Evolutionary conservation across 2,329 filamentous ascomycete genomes (phyloP), one percentile per base, ranked within the genome.

Genomic region (Fonsecaea nubica): DNA sequence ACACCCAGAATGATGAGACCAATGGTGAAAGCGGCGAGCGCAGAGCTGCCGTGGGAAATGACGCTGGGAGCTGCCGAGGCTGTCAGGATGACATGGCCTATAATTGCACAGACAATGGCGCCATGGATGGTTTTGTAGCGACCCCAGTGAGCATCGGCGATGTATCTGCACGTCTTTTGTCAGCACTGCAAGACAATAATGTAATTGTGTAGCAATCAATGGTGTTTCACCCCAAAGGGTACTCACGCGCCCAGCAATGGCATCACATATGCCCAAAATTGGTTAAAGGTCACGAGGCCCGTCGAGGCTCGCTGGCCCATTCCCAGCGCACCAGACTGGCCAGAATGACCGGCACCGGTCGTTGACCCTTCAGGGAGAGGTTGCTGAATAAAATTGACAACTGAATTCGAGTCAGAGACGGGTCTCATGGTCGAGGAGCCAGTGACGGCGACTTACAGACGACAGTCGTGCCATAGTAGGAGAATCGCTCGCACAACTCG

Each of bases 71-170:
- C 79, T 15, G 90, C 85, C 2, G 89, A 87, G 35, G 87, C 79
- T 67, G 90, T 87, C 21, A 92, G 81, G 66, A 92, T 84, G 36
- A 86, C 77, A 75, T 92, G 88, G 38, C 90, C 90, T 58, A 88
- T 74, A 74, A 89, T 87, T 30, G 89, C 88, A 65, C 90, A 82
- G 9, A 80, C 81, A 45, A 81, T 89, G 71, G 90, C 89, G 74
- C 86, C 85, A 76, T 89, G 83, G 72, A 92, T 91, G 30, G 90
- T 91, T 71, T 85, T 84, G 79, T 87, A 92, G 67, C 89, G 88
- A 38, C 90, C 90, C 74, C 86, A 84, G 74, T 88, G 89, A 70
- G 88, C 85, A 78, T 93, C 90, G 10, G 90, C 89, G 67, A 90
- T 73, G 72, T 82, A 86, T 21, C 57, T 59, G 57, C 9, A 33